phyloP scores from a whole-genome alignment of 495 filamentous ascomycete species.

The Beverwykella pulmonaria region DNA sequence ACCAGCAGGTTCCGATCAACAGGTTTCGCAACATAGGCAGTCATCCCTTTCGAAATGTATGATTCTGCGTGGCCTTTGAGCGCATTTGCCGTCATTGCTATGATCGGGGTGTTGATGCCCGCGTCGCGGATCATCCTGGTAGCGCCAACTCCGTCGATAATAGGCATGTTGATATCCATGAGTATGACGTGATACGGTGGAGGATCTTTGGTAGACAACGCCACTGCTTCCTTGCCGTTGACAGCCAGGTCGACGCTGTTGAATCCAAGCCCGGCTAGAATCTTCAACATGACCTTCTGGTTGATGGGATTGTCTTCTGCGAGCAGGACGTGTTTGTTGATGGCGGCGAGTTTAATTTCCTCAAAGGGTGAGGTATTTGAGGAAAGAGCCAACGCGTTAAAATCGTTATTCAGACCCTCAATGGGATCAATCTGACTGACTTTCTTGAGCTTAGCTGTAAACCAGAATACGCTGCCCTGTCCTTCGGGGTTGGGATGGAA shows the following conservation, averaged over 20 bases:
- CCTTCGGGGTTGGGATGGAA: slow-evolving; percentile 57
- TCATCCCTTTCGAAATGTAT: slow-evolving; percentile 64
- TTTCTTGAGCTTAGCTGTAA: slow-evolving; percentile 57
- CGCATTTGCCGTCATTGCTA: slow-evolving; percentile 67
- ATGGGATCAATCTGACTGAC: slow-evolving; percentile 37
- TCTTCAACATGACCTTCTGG: slow-evolving; percentile 63
- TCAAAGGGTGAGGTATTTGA: slow-evolving; percentile 14
- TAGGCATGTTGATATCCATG: slow-evolving; percentile 59
- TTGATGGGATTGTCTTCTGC: slow-evolving; percentile 54
- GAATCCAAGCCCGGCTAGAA: slow-evolving; percentile 59
- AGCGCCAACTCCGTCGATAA: slow-evolving; percentile 51
- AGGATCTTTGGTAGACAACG: slow-evolving; percentile 54
- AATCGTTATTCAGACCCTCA: slow-evolving; percentile 38
- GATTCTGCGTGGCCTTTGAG: slow-evolving; percentile 62
- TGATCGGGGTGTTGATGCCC: slow-evolving; percentile 57
- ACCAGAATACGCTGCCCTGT: slow-evolving; percentile 63
- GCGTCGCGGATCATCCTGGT: slow-evolving; percentile 45
- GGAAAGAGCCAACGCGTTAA: slow-evolving; percentile 29
- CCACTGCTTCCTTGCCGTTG: slow-evolving; percentile 61
- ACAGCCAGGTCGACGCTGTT: slow-evolving; percentile 55
- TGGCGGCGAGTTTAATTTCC: slow-evolving; percentile 31
- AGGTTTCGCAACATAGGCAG: slow-evolving; percentile 65
- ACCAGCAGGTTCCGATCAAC: slow-evolving; percentile 53
- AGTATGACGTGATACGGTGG: slow-evolving; percentile 58
- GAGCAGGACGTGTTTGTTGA: slow-evolving; percentile 53